These are phyloP conservation scores for Rhynchosporium graminicola DNA, from an alignment of 2,329 filamentous ascomycete genomes.

Conservation along the genomic window DNA sequence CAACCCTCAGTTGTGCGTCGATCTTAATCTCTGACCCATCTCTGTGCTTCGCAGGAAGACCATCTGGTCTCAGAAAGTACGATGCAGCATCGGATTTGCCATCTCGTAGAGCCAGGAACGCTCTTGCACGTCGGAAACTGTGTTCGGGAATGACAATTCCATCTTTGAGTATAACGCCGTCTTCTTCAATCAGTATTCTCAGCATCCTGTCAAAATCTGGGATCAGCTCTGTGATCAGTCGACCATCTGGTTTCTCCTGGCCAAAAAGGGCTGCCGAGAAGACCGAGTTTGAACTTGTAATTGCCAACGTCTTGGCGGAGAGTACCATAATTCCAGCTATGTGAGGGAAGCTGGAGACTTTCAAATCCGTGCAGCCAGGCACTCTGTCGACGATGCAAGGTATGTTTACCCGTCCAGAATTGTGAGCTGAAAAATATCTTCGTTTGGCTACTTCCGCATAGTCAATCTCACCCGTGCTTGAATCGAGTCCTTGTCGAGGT, in stretches of 20 bases:
- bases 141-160: constrained; percentile 98
- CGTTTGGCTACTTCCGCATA: constrained; percentile 72
- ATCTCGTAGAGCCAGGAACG: constrained; percentile 79
- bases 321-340: constrained; percentile 96
- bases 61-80: constrained; percentile 80
- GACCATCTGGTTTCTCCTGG: constrained; percentile 78
- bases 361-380: constrained; percentile 68
- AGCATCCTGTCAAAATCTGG: constrained; percentile 86
- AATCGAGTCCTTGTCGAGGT: constrained; percentile 72
- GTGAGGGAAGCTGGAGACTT: constrained; percentile 92
- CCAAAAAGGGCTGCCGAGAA: constrained; percentile 94
- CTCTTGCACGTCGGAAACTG: constrained; percentile 86
- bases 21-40: constrained; percentile 92
- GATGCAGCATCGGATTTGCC: constrained; percentile 76
- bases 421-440: constrained; percentile 83
- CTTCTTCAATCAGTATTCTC: constrained; percentile 79
- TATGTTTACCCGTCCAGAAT: constrained; percentile 75
- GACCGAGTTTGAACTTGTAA: constrained; percentile 92
- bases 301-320: constrained; percentile 72
- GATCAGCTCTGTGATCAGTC: constrained; percentile 77
- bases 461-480: constrained; percentile 72
- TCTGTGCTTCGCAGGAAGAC: constrained; percentile 80
- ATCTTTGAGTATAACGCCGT: constrained; percentile 79
- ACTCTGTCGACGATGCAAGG: constrained; percentile 80
- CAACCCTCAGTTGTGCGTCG: constrained; percentile 94